phyloP scores from a whole-genome alignment of 1,284 basidiomycete genomes.

The Boletus sp. region DNA sequence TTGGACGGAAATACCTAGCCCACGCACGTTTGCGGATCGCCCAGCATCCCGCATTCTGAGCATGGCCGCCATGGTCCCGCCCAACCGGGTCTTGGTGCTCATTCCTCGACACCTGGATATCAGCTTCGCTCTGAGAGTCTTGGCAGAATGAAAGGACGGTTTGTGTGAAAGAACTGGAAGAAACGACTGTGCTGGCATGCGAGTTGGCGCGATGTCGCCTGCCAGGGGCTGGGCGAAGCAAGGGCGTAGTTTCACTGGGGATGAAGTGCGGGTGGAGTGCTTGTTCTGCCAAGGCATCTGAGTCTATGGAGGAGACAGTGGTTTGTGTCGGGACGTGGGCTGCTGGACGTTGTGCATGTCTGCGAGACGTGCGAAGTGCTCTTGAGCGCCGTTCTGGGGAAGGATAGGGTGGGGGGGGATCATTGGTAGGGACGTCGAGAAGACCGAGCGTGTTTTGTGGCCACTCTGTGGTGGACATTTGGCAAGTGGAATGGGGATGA shows the following conservation, averaged over 20 bases:
- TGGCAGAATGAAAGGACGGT: slow-evolving; percentile 62
- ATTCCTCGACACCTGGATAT: slow-evolving; percentile 34
- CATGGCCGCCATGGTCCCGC: slow-evolving; percentile 6
- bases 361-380: slow-evolving; percentile 30
- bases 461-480: slow-evolving; percentile 13
- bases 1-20: slow-evolving; percentile 60
- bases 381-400: slow-evolving; percentile 47
- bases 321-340: slow-evolving; percentile 25
- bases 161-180: slow-evolving; percentile 53
- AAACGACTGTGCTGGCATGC: slow-evolving; percentile 48
- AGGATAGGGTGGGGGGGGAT: slow-evolving; percentile 69
- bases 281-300: slow-evolving; percentile 27
- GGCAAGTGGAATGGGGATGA: background rate
- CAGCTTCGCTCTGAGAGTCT: slow-evolving; percentile 42
- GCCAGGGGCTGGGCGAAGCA: slow-evolving; percentile 32
- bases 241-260: slow-evolving; percentile 40
- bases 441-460: slow-evolving; percentile 18
- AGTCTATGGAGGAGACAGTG: slow-evolving; percentile 35
- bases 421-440: slow-evolving; percentile 29
- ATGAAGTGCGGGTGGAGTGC: slow-evolving; percentile 9
- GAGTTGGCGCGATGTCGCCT: slow-evolving; percentile 51
- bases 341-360: slow-evolving; percentile 31
- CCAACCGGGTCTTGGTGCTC: slow-evolving; percentile 10
- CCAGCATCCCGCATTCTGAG: slow-evolving; percentile 13
- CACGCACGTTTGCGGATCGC: slow-evolving; percentile 36